These are phyloP conservation scores for Elongisporangium prolatum DNA, from an alignment of 352 stramenopile species.

Conservation along the genomic window DNA sequence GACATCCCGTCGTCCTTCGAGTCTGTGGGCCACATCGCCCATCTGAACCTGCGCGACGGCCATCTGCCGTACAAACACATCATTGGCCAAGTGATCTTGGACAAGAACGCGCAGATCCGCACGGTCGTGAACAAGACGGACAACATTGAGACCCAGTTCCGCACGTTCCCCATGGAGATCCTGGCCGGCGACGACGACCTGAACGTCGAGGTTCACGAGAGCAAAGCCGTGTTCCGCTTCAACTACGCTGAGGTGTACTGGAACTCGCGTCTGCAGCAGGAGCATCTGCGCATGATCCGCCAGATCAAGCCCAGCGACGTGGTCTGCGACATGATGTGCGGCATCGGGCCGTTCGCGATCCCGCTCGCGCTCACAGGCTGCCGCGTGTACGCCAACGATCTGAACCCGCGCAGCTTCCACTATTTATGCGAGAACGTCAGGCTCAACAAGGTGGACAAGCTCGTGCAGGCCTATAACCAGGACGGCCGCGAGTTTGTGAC, in stretches of 20 bases:
- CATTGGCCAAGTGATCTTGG: slow-evolving; percentile 96
- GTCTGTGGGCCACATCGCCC: slow-evolving; percentile 94
- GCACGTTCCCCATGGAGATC: slow-evolving; percentile 97
- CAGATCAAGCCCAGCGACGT: slow-evolving; percentile 58
- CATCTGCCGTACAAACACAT: slow-evolving; percentile 95
- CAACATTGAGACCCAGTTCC: slow-evolving; percentile 93
- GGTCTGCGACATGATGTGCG: slow-evolving; percentile 95
- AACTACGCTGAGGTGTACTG: slow-evolving; percentile 97
- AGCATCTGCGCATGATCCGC: slow-evolving; percentile 92
- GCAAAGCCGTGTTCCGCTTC: slow-evolving; percentile 91
- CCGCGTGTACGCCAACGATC: slow-evolving; percentile 90
- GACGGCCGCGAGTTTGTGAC: slow-evolving; percentile 92
- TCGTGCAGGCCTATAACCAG: slow-evolving; percentile 87
- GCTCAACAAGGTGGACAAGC: slow-evolving; percentile 87
- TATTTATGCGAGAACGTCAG: slow-evolving; percentile 90
- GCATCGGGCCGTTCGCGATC: slow-evolving; percentile 95
- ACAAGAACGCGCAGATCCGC: slow-evolving; percentile 95
- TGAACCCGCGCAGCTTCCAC: slow-evolving; percentile 90
- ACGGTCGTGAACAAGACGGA: slow-evolving; percentile 98
- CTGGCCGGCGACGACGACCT: slow-evolving; percentile 85
- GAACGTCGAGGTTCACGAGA: slow-evolving; percentile 90
- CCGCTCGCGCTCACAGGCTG: slow-evolving; percentile 86
- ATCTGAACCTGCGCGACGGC: slow-evolving; percentile 95
- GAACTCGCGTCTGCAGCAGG: slow-evolving; percentile 94
- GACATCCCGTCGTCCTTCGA: slow-evolving; percentile 95